Conservation (phyloP, 441 rosid species). For the Bruguiera hainesii region DNA sequence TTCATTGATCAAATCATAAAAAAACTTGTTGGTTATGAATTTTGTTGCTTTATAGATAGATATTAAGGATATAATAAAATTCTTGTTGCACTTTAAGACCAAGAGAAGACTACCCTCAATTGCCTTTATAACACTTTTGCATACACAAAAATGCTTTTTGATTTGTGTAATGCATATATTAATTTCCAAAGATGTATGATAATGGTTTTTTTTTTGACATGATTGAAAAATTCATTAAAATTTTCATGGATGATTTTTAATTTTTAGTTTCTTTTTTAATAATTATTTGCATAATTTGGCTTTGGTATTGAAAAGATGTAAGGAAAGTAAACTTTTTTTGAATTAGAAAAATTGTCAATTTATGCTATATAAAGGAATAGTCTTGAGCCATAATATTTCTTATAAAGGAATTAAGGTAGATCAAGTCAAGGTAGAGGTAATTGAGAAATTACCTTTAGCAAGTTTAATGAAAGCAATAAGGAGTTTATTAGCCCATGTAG, state of each 20-base stretch:
- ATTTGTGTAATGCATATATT: neutral
- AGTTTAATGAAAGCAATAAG: neutral
- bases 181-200: neutral
- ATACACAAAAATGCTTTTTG: neutral
- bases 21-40: neutral
- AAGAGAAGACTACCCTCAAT: neutral
- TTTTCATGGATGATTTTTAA: neutral
- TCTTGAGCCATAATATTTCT: neutral
- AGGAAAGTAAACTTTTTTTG: neutral
- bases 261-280: neutral
- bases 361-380: neutral
- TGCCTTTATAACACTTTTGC: neutral
- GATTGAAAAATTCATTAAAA: neutral
- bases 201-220: neutral
- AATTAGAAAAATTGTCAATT: conserved; percentile 1
- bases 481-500: neutral
- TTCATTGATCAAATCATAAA: neutral
- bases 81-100: neutral
- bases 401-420: neutral
- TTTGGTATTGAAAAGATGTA: neutral
- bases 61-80: neutral
- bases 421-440: neutral
- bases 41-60: neutral
- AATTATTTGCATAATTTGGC: neutral
- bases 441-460: neutral